Percentiles rank a stretch among this genome's conserved stretches.
These are phyloP conservation scores for Lithohypha guttulata DNA, from an alignment of 2,329 filamentous ascomycete genomes.

Conservation along the genomic window DNA sequence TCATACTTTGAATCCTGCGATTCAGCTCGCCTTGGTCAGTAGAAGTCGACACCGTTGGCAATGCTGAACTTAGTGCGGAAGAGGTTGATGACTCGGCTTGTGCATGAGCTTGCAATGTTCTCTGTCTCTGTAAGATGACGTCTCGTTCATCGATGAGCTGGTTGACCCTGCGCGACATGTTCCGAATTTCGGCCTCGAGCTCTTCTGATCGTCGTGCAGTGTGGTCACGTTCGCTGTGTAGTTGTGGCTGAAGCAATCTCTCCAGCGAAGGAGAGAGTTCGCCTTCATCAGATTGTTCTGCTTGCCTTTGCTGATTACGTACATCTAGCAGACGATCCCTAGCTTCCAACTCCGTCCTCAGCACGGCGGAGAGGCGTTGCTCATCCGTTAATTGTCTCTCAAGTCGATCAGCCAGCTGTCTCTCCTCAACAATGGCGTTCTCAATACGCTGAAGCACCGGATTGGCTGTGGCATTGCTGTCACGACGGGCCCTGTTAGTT, in stretches of 20 bases:
- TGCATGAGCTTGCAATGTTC: background rate
- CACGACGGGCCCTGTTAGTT: constrained; percentile 11
- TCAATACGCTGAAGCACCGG: constrained; percentile 16
- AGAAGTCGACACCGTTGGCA: constrained; percentile 12
- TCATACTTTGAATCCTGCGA: constrained; percentile 10
- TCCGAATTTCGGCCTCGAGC: constrained; percentile 15
- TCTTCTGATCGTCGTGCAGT: constrained; percentile 16
- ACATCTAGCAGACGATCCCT: constrained; percentile 15
- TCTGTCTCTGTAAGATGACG: background rate
- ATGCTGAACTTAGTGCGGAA: constrained; percentile 14
- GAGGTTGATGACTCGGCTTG: background rate
- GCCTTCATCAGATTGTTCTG: constrained; percentile 9
- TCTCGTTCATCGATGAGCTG: constrained; percentile 6
- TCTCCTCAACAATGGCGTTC: constrained; percentile 17
- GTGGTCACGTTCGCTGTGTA: constrained; percentile 16
- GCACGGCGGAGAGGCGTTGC: constrained; percentile 15
- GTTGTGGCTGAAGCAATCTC: constrained; percentile 13
- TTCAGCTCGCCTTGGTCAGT: constrained; percentile 5
- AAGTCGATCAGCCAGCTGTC: constrained; percentile 16
- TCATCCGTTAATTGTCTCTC: constrained; percentile 19
- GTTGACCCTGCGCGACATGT: constrained; percentile 3
- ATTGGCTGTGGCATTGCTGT: constrained; percentile 6
- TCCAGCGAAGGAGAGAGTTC: constrained; percentile 15
- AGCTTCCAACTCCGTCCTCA: constrained; percentile 18
- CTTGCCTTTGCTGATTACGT: constrained; percentile 4